Conservation (phyloP, 768 basidiomycete genomes). For the Lepiota brunneoincarnata region DNA sequence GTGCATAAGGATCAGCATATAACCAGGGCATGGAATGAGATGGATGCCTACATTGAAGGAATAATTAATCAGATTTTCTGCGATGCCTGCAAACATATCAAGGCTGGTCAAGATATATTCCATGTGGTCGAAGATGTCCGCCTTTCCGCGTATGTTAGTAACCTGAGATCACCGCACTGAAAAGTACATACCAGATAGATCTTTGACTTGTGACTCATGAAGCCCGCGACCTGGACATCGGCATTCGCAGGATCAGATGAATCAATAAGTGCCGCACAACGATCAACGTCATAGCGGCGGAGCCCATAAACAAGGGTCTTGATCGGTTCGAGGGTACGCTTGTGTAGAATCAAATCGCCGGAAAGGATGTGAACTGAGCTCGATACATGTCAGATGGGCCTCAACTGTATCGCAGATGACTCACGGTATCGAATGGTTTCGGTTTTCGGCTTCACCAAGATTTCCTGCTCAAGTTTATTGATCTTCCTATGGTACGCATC, state of each 20-base stretch:
- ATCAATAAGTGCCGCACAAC: slow-evolving; percentile 56
- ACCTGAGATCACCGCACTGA: background rate
- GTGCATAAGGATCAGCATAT: slow-evolving; percentile 2
- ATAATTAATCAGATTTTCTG: slow-evolving; percentile 75
- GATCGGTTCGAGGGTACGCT: no score
- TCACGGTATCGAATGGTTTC: slow-evolving; percentile 52
- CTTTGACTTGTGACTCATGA: no score
- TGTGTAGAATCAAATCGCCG: no score
- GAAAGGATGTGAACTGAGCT: no score
- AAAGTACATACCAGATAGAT: slow-evolving; percentile 41
- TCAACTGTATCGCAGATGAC: no score
- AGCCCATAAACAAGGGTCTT: no score
- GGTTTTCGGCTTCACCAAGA: slow-evolving; percentile 61
- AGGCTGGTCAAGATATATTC: slow-evolving; percentile 67
- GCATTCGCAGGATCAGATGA: slow-evolving; percentile 35
- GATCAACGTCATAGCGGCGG: slow-evolving; percentile 68
- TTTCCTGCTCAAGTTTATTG: slow-evolving; percentile 54
- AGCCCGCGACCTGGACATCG: slow-evolving; percentile 46
- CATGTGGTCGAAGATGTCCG: slow-evolving; percentile 76
- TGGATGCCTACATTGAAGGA: slow-evolving; percentile 43
- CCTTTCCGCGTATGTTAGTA: slow-evolving; percentile 31
- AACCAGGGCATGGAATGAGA: background rate
- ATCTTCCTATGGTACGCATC: slow-evolving; percentile 68
- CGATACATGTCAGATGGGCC: no score
- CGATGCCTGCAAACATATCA: slow-evolving; percentile 71